Evolutionary conservation across 1,139 yeast genomes (phyloP).

Genomic region (Saccharomyces pastorianus): DNA sequence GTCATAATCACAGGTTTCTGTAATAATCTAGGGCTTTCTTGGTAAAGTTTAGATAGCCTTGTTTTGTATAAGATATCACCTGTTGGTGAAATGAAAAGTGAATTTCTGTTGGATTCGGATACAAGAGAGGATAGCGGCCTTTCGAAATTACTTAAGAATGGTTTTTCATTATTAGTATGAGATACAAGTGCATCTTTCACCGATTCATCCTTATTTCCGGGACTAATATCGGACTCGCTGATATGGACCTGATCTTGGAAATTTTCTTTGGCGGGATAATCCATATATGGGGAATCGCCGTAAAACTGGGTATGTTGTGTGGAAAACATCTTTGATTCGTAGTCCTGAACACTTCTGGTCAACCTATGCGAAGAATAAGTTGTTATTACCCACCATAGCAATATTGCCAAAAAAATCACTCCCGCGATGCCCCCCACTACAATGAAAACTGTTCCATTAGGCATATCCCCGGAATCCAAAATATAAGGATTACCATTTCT

Average conservation of each 20-base stretch:
- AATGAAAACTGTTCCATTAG: slow-evolving; percentile 71
- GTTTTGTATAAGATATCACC: slow-evolving; percentile 42
- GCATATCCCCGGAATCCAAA: slow-evolving; percentile 38
- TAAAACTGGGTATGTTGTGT: background rate
- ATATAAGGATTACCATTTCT: slow-evolving; percentile 54
- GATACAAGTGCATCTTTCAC: background rate
- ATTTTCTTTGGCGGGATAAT: background rate
- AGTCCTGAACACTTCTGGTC: slow-evolving; percentile 10
- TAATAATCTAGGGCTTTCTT: background rate
- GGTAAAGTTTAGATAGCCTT: background rate
- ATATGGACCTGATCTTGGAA: background rate
- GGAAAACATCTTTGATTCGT: background rate
- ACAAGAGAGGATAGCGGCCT: background rate
- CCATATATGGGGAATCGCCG: background rate
- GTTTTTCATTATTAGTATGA: background rate
- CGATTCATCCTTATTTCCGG: background rate
- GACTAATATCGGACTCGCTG: background rate
- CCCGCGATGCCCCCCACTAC: slow-evolving; percentile 69
- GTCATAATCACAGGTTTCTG: background rate
- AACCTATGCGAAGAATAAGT: slow-evolving; percentile 17
- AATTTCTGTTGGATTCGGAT: slow-evolving; percentile 19
- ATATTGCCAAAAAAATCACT: slow-evolving; percentile 21
- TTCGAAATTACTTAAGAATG: background rate
- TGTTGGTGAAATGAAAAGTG: slow-evolving; percentile 70
- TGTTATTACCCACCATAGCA: slow-evolving; percentile 19